phyloP scores from a whole-genome alignment of 306 rosid species.

The Vigna reflexopilosa region DNA sequence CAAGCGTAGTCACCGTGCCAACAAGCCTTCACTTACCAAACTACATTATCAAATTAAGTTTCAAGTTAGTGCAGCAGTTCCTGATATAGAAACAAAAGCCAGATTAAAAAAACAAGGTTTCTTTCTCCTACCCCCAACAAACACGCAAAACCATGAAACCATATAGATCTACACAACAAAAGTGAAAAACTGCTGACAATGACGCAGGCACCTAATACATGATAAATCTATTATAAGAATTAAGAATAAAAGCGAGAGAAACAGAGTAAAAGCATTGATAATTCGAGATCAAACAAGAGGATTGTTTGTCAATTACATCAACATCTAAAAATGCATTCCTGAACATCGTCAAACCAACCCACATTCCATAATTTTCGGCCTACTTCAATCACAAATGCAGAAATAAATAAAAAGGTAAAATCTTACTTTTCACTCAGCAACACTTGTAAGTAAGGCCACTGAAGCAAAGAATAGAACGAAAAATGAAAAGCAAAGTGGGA shows the following conservation, averaged over 20 bases:
- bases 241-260: not conserved
- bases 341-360: constrained; percentile 33
- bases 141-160: constrained; percentile 33
- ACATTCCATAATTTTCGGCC: constrained; percentile 45
- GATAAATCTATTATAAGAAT: not conserved
- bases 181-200: constrained; percentile 27
- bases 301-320: constrained; percentile 17
- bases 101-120: not conserved
- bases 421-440: constrained; percentile 25
- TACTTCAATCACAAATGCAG: constrained; percentile 1
- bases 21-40: constrained; percentile 34
- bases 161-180: constrained; percentile 39
- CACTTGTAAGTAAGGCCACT: constrained; percentile 7
- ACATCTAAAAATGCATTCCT: constrained; percentile 43
- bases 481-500: constrained; percentile 1
- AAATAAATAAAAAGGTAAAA: not conserved
- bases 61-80: constrained; percentile 27
- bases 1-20: constrained; percentile 33
- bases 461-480: constrained; percentile 20
- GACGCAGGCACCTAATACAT: not conserved
- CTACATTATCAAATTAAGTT: constrained; percentile 29
- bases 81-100: not conserved
- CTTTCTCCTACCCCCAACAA: constrained; percentile 33
- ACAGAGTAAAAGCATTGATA: not conserved
- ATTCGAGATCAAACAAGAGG: constrained; percentile 35